Conservation (phyloP, 1,284 basidiomycete genomes). For the Nidula niveotomentosa region DNA sequence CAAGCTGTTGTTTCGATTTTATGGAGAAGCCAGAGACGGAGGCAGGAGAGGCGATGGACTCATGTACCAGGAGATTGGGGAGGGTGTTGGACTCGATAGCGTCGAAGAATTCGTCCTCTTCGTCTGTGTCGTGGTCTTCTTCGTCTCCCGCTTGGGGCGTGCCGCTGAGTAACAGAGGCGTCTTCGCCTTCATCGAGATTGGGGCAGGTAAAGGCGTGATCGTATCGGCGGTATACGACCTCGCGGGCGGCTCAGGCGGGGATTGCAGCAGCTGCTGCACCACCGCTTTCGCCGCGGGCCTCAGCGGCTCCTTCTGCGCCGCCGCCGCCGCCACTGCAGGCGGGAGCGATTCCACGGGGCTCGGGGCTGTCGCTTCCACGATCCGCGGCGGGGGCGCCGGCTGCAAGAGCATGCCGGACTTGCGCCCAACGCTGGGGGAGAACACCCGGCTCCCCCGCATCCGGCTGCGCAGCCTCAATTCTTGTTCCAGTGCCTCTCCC, state of each 20-base stretch:
- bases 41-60: conserved; percentile 44
- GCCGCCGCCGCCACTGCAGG: conserved; percentile 2
- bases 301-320: too few relatives aligned
- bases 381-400: background rate
- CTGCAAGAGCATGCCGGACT: too few relatives aligned
- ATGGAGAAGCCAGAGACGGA: too few relatives aligned
- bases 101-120: conserved; percentile 98
- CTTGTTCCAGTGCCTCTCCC: conserved; percentile 83
- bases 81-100: conserved; percentile 86
- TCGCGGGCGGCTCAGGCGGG: background rate
- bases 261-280: background rate
- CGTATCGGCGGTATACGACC: background rate
- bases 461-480: conserved; percentile 65
- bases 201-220: background rate
- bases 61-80: conserved; percentile 71
- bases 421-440: conserved; percentile 21
- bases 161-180: conserved; percentile 2
- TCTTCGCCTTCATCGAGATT: background rate
- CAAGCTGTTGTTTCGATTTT: conserved; percentile 12
- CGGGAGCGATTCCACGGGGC: conserved; percentile 1
- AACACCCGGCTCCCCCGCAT: conserved; percentile 56
- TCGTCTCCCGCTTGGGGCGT: conserved; percentile 31
- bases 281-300: conserved; percentile 11
- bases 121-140: conserved; percentile 68
- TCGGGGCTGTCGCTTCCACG: conserved; percentile 4